Base-by-base conservation (phyloP, 1,284 basidiomycete genomes). In the Ustilago tritici region DNA sequence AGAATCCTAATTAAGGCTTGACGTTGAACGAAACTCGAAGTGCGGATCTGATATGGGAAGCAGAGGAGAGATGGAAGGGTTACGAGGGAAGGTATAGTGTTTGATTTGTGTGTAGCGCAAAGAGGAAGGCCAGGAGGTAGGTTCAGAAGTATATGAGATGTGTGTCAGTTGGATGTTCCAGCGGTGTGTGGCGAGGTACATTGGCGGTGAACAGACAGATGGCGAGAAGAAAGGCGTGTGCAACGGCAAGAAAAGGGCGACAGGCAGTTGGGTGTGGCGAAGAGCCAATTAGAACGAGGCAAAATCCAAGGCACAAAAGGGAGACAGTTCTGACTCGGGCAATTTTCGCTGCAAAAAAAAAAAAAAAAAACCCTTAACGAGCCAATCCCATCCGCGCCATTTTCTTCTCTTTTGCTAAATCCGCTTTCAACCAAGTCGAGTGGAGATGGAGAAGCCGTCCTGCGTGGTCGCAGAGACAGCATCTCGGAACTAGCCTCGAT, bases 21-120 rank as follows among this genome's bases (percentile, higher is more conserved):
- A 70, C 34, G 47, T 49, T 9, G 61, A 70, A 65, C 58, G 62
- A 41, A 62, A 61, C 62, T 74, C 65, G 71, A 69, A 61, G 62
- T 68, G 65, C 61, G 62, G 71, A 61, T 62, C 52, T 58, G 57
- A 15, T 41, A 15, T 43, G n/a, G 15, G 36, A 19, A 38, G 9
- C 46, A 46, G 34, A 40, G n/a, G 36, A 23, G 63, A 49, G 31
- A n/a, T 55, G 55, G 36, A 28, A n/a, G 14, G 17, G 12, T 41
- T 19, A 38, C 9, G 38, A 56, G 11, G n/a, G 10, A 23, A 40
- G 19, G 23, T 11, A 53, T 56, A 31, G 49, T 55, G 57, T 28
- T 28, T 43, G 55, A 47, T 31, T 54, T 43, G 8, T 35, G 46
- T 38, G 60, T 57, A 32, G 36, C 28, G 32, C 23, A 19, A 36